Evolutionary conservation across 176 grass and related monocot species (phyloP).

Genomic region (Bolboschoenus planiculmis): DNA sequence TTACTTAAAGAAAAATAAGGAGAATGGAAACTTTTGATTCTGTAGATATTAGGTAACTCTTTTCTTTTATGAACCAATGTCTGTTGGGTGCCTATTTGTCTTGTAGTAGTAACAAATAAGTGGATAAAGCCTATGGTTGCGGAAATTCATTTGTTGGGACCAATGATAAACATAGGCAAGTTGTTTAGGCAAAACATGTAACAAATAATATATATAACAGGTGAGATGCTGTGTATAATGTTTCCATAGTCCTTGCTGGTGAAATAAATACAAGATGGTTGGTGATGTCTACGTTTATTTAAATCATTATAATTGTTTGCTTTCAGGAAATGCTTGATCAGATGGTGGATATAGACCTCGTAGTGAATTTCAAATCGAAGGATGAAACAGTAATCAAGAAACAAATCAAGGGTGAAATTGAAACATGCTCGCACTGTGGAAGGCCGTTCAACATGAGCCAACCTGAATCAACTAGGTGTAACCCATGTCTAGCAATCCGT

Average conservation of each 20-base stretch:
- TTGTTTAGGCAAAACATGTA: neutral
- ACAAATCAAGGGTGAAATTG: constrained; percentile 39
- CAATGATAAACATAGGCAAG: neutral
- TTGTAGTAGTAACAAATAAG: neutral
- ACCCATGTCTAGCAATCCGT: constrained; percentile 37
- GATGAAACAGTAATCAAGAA: constrained; percentile 74
- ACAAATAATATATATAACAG: neutral
- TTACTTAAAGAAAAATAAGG: neutral
- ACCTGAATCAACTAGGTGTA: constrained; percentile 32
- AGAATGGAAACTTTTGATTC: neutral
- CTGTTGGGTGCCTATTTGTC: neutral
- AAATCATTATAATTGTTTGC: neutral
- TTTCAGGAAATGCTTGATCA: constrained; percentile 80
- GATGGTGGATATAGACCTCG: constrained; percentile 75
- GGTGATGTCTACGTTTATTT: neutral
- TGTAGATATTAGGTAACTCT: neutral
- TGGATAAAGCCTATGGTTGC: neutral
- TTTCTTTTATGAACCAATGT: neutral
- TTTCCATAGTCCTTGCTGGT: neutral
- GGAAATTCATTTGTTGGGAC: neutral
- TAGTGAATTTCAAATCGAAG: constrained; percentile 91
- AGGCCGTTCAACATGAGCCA: constrained; percentile 50
- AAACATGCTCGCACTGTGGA: constrained; percentile 69
- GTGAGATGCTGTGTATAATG: neutral
- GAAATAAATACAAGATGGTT: neutral